These are phyloP conservation scores for Fomitopsis betulina DNA, from an alignment of 1,284 basidiomycete species.

Conservation along the genomic window DNA sequence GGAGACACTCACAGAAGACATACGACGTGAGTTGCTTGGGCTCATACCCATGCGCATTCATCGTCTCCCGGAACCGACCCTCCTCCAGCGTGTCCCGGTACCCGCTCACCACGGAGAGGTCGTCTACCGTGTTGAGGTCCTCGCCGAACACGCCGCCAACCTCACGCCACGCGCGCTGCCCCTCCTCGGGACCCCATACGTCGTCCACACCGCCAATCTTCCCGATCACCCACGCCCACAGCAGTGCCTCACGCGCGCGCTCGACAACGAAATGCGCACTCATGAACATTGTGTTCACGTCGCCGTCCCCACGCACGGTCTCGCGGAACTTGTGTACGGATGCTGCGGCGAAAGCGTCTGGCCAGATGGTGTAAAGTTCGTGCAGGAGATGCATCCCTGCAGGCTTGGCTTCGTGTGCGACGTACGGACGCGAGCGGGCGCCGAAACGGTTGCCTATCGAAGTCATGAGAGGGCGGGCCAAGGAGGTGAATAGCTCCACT, in stretches of 20 bases:
- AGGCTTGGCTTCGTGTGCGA: constrained; percentile 34
- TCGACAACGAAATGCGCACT: constrained; percentile 34
- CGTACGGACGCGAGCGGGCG: constrained; percentile 31
- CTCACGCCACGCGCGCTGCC: constrained; percentile 31
- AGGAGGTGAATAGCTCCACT: background rate
- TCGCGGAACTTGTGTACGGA: constrained; percentile 31
- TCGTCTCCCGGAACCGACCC: constrained; percentile 12
- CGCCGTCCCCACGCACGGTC: constrained; percentile 25
- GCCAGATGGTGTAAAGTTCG: constrained; percentile 28
- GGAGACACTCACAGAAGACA: constrained; percentile 19
- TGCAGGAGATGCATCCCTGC: constrained; percentile 29
- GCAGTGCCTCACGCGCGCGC: constrained; percentile 35
- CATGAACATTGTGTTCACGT: constrained; percentile 31
- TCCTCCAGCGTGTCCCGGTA: constrained; percentile 16
- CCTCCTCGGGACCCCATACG: constrained; percentile 22
- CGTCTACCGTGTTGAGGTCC: background rate
- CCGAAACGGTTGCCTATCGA: constrained; percentile 32
- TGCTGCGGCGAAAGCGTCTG: constrained; percentile 23
- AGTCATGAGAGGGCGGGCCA: background rate
- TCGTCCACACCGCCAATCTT: constrained; percentile 26
- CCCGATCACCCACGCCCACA: constrained; percentile 37
- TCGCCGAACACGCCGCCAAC: constrained; percentile 24
- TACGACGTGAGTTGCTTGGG: constrained; percentile 17
- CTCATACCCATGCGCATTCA: constrained; percentile 16
- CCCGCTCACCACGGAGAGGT: constrained; percentile 13